Base-by-base conservation (phyloP, 495 filamentous ascomycete species). In the Daldinia caldariorum region DNA sequence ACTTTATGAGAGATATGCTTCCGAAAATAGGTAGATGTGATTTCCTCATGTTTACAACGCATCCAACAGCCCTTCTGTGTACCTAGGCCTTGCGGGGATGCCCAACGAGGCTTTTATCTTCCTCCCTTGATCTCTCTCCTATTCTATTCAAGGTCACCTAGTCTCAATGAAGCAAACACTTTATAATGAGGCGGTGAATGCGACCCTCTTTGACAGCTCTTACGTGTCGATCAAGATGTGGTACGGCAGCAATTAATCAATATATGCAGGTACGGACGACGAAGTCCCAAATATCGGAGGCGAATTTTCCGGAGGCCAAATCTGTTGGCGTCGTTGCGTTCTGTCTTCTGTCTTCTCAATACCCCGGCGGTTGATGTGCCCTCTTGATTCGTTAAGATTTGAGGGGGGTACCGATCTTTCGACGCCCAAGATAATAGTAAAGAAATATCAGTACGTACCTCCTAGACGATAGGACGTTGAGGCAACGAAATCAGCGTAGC, bases 191-290 rank as follows among this genome's bases (percentile, higher is more conserved):
- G 69, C 64, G 64, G 60, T 67, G 69, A 72, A 72, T 72, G 41
- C 29, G 34, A 67, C 69, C 69, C 62, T 63, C 34, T 51, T 29
- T 56, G 22, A 16, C 63, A 43, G 63, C 61, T 37, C 41, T 61
- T 67, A 72, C 69, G 69, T 72, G 69, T 67, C 69, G 60, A 63
- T 63, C 59, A 20, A 64, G 69, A 39, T 63, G 60, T 72, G 69
- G 69, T 37, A 64, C 18, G 34, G 32, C 49, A 55, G 60, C 16
- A 31, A 16, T 43, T 26, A 72, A 72, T 67, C 39, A 71, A 71
- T 71, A 71, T 71, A 67, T 72, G 69, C 64, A 72, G 63, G 69
- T 67, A 67, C 63, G 47, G 69, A 61, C 58, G 63, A 67, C 50
- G 39, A 34, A 7, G 47, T 16, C 49, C 60, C 50, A 29, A 49